Conservation (phyloP, 2,329 filamentous ascomycete genomes). For the Diplodia mutila region DNA sequence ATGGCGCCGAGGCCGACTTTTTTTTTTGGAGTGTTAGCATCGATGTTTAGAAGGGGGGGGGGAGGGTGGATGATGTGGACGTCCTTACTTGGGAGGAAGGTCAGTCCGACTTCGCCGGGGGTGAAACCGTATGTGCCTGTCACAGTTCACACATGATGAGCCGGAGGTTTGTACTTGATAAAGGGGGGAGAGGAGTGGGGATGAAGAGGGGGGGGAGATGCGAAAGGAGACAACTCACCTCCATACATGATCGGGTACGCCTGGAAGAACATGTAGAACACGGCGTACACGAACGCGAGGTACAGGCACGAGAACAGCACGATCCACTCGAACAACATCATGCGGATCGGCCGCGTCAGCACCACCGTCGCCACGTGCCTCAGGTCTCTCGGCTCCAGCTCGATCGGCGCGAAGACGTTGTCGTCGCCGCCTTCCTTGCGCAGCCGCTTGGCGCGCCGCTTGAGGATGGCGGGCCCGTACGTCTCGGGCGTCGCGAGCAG, state of each 20-base stretch:
- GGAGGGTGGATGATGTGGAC: conserved; percentile 29
- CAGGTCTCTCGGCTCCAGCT: conserved; percentile 63
- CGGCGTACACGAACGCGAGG: conserved; percentile 64
- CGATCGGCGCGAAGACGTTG: conserved; percentile 62
- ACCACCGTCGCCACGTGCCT: conserved; percentile 69
- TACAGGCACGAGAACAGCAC: conserved; percentile 73
- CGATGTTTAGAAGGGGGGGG: neutral
- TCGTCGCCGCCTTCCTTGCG: conserved; percentile 59
- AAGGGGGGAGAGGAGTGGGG: neutral
- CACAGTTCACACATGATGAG: too few relatives aligned
- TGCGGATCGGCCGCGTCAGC: conserved; percentile 70
- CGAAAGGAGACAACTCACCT: conserved; percentile 27
- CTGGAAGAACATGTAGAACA: conserved; percentile 76
- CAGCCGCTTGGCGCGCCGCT: conserved; percentile 59
- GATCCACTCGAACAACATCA: conserved; percentile 75
- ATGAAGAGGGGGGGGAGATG: neutral
- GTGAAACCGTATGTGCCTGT: conserved; percentile 63
- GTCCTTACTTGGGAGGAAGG: conserved; percentile 62
- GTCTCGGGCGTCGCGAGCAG: conserved; percentile 64
- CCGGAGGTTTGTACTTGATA: too few relatives aligned
- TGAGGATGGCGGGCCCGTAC: conserved; percentile 50
- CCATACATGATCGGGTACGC: conserved; percentile 72
- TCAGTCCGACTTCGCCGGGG: conserved; percentile 66
- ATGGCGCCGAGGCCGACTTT: conserved; percentile 64
- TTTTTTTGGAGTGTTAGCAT: neutral